These are phyloP conservation scores for Acephala macrosclerotiorum DNA, from an alignment of 2,329 filamentous ascomycete genomes.

Conservation along the genomic window DNA sequence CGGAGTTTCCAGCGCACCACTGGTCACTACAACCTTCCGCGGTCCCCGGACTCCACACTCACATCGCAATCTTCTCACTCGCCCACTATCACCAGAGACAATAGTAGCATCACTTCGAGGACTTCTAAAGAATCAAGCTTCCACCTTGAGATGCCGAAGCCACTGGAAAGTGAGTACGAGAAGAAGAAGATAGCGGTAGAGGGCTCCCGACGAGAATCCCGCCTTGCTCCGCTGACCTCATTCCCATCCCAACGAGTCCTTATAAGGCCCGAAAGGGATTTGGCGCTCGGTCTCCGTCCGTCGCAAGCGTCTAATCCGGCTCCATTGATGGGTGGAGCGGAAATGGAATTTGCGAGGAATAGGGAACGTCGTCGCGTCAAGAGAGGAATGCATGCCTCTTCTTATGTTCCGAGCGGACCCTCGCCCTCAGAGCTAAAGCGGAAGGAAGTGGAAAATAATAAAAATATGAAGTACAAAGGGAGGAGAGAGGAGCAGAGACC, in stretches of 20 bases:
- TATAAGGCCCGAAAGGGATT: neutral
- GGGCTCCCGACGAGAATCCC: neutral
- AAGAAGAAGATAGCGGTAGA: neutral
- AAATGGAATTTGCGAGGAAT: slow-evolving; percentile 9
- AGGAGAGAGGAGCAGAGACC: neutral
- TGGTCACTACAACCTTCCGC: too few species aligned
- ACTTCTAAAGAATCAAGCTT: neutral
- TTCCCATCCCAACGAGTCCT: neutral
- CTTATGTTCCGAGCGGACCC: neutral
- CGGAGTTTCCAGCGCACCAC: neutral
- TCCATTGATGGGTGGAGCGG: neutral
- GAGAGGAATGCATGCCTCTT: neutral
- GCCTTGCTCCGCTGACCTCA: neutral
- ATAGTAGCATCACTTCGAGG: neutral
- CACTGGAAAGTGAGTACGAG: neutral
- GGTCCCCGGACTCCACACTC: neutral
- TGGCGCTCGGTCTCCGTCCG: neutral
- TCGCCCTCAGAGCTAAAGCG: neutral
- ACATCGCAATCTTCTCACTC: too few species aligned
- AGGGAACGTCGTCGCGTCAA: slow-evolving; percentile 13
- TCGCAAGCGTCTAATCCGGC: neutral
- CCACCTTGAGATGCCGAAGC: neutral
- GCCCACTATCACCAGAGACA: neutral
- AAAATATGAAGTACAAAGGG: too few species aligned
- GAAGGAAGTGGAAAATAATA: too few species aligned